Base-by-base conservation (phyloP, 371 early-diverging fungal genomes). In the Lichtheimia ramosa region DNA sequence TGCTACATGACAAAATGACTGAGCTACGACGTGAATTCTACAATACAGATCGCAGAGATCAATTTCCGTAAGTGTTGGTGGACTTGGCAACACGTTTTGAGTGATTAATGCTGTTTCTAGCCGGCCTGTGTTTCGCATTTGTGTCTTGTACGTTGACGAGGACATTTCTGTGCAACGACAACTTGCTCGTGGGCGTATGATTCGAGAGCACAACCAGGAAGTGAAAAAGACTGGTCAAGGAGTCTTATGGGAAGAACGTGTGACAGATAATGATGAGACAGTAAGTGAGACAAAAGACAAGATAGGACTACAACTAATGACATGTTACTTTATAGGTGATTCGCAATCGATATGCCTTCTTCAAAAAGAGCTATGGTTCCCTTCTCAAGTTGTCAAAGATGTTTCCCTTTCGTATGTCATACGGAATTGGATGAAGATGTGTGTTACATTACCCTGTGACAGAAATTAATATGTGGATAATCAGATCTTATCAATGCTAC, bases 71-170 rank as follows among this genome's bases (percentile, higher is more conserved):
- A 65, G 70, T 67, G n/a, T 27, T 3, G 48, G 25, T 24, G 28
- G 20, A 23, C 8, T 12, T 13, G 13, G 6, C 21, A 41, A 52
- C 42, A 16, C 15, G 14, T 8, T n/a, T 28, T 40, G n/a, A 18
- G 16, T 10, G 5, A 53, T 52, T 15, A 34, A 40, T 21, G 34
- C 54, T 34, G 49, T 23, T 41, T 14, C 18, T 65, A 77, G 79
- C 16, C 76, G 84, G 8, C 89, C 89, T 13, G 83, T 82, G 3
- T 88, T 88, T 64, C 81, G 87, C 15, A 86, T 88, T 48, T 79
- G 79, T 56, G 88, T 89, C 6, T 58, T 89, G 15, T 87, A 86
- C 63, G 87, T 89, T 0, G 86, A 85, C 48, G 86, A 87, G 53
- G 86, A 89, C 24, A 85, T 86, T 42, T 83, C 83, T 1, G 79